Conservation (phyloP, 225 moss, liverwort and hornwort genomes). For the Polytrichum formosum region DNA sequence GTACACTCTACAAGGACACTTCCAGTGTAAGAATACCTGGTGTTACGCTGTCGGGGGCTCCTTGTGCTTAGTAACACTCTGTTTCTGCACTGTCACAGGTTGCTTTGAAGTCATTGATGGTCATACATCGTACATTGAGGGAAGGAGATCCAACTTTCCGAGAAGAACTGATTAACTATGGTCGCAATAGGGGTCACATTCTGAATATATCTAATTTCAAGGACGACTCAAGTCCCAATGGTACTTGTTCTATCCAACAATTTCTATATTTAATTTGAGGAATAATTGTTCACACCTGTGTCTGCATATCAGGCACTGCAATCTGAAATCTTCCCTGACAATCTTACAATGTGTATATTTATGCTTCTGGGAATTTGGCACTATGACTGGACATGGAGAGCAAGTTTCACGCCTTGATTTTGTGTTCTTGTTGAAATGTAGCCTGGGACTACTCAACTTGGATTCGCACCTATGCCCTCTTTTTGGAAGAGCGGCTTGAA, state of each 20-base stretch:
- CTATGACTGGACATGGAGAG: too few species aligned
- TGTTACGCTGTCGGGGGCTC: background rate
- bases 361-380: too few species aligned
- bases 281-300: too few species aligned
- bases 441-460: slow-evolving; percentile 99
- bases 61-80: background rate
- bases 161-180: slow-evolving; percentile 92
- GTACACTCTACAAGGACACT: too few species aligned
- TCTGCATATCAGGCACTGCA: too few species aligned
- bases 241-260: slow-evolving; percentile 26
- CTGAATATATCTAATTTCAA: slow-evolving; percentile 93
- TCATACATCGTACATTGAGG: slow-evolving; percentile 90
- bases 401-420: background rate
- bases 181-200: slow-evolving; percentile 89
- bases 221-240: slow-evolving; percentile 97
- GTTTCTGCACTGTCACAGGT: slow-evolving; percentile 47
- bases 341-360: too few species aligned
- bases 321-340: too few species aligned
- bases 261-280: too few species aligned
- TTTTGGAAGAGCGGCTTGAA: slow-evolving; percentile 94
- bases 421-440: slow-evolving; percentile 24
- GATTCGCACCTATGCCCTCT: slow-evolving; percentile 94
- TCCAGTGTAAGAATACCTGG: background rate
- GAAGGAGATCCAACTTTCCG: slow-evolving; percentile 99
- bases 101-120: slow-evolving; percentile 94